phyloP scores from a whole-genome alignment of 495 filamentous ascomycete species.

The Xylaria curta region DNA sequence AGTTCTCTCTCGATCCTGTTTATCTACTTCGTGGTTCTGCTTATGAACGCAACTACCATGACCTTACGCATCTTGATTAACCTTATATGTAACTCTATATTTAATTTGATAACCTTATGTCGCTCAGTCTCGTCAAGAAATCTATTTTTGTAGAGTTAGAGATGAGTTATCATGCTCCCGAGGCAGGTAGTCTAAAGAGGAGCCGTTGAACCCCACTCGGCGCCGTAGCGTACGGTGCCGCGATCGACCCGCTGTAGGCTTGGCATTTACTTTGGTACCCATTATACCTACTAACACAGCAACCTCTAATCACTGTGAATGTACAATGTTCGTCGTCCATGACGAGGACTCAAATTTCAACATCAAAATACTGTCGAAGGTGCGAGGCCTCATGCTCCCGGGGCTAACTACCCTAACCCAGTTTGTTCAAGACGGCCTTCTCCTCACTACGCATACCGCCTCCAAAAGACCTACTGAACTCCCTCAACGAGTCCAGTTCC shows the following conservation, averaged over 20 bases:
- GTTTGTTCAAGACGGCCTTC: background rate
- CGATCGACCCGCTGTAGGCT: background rate
- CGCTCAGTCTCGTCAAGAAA: background rate
- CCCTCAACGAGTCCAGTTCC: constrained; percentile 45
- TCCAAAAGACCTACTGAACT: constrained; percentile 35
- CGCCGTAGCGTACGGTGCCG: background rate
- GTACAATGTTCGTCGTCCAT: background rate
- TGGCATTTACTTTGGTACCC: background rate
- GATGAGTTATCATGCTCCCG: background rate
- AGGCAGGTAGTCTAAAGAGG: background rate
- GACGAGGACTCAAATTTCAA: background rate
- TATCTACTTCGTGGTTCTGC: no score
- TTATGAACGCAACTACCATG: no score
- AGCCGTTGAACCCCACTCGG: background rate
- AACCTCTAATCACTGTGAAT: background rate
- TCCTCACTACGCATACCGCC: background rate
- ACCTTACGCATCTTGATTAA: no score
- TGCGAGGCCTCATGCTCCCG: background rate
- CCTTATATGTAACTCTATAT: background rate
- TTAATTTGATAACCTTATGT: background rate
- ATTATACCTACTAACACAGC: background rate
- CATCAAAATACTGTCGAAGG: background rate
- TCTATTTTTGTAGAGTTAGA: background rate
- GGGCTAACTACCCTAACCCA: background rate
- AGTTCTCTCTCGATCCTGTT: background rate